Conservation (phyloP, 306 rosid species). For the Lablab purpureus region DNA sequence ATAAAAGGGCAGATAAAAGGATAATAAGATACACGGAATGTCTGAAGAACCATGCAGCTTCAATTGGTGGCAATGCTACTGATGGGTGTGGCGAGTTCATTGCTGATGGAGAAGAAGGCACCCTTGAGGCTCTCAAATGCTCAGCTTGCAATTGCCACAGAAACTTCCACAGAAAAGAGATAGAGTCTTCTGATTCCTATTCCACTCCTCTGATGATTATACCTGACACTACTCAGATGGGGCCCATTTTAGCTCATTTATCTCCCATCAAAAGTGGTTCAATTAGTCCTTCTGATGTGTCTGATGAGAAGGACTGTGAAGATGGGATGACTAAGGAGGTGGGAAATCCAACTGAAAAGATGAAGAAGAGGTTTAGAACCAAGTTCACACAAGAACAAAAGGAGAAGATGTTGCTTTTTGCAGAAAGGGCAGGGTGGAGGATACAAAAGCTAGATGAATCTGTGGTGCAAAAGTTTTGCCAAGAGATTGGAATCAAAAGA, state of each 20-base stretch:
- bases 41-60: constrained; percentile 69
- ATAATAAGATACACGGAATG: constrained; percentile 57
- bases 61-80: constrained; percentile 62
- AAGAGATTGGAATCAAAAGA: constrained; percentile 65
- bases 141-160: constrained; percentile 68
- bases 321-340: constrained; percentile 15
- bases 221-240: constrained; percentile 25
- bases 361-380: constrained; percentile 65
- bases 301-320: constrained; percentile 48
- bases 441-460: constrained; percentile 63
- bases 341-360: constrained; percentile 40
- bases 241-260: constrained; percentile 25
- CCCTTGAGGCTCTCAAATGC: constrained; percentile 55
- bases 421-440: constrained; percentile 66
- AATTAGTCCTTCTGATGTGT: constrained; percentile 47
- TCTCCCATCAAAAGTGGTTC: constrained; percentile 57
- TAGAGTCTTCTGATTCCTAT: constrained; percentile 30
- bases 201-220: constrained; percentile 7
- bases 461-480: constrained; percentile 57
- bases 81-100: constrained; percentile 73
- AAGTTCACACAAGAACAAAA: constrained; percentile 73
- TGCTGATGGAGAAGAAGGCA: constrained; percentile 58
- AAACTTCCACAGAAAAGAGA: constrained; percentile 67
- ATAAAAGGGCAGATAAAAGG: constrained; percentile 37
- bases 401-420: constrained; percentile 64